Conservation (phyloP, 2,329 filamentous ascomycete genomes). For the Huntiella abstrusa region DNA sequence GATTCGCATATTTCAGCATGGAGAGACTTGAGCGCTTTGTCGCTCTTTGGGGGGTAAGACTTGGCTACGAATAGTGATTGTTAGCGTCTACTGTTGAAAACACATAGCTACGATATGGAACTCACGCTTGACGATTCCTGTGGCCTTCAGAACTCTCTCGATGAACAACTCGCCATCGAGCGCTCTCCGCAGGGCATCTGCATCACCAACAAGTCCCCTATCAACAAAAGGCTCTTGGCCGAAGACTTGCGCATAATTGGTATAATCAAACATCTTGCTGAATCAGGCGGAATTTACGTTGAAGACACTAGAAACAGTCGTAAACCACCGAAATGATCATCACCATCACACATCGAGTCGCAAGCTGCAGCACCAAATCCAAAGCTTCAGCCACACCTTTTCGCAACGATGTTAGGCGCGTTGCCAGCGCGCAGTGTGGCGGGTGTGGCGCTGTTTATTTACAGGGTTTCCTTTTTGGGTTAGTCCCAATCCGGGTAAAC, state of each 20-base stretch:
- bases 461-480: slow-evolving; percentile 7
- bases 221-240: slow-evolving; percentile 37
- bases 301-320: no score
- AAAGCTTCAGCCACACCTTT: slow-evolving; percentile 8
- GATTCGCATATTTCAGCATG: slow-evolving; percentile 50
- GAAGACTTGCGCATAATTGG: slow-evolving; percentile 52
- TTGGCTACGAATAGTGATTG: slow-evolving; percentile 26
- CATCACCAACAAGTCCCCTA: slow-evolving; percentile 39
- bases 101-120: not conserved
- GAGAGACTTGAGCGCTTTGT: slow-evolving; percentile 46
- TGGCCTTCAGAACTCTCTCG: slow-evolving; percentile 52
- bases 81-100: no score
- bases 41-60: slow-evolving; percentile 55
- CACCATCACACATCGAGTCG: no score
- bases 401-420: not conserved
- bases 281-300: not conserved
- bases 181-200: slow-evolving; percentile 45
- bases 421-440: not conserved
- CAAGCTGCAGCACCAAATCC: not conserved
- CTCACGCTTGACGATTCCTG: slow-evolving; percentile 51
- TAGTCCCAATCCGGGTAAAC: slow-evolving; percentile 3
- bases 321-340: no score
- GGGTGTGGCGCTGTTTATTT: slow-evolving; percentile 8
- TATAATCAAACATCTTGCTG: slow-evolving; percentile 39
- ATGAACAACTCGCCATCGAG: slow-evolving; percentile 59